phyloP scores from a whole-genome alignment of 1,139 yeast genomes.

The Pichia terricola region DNA sequence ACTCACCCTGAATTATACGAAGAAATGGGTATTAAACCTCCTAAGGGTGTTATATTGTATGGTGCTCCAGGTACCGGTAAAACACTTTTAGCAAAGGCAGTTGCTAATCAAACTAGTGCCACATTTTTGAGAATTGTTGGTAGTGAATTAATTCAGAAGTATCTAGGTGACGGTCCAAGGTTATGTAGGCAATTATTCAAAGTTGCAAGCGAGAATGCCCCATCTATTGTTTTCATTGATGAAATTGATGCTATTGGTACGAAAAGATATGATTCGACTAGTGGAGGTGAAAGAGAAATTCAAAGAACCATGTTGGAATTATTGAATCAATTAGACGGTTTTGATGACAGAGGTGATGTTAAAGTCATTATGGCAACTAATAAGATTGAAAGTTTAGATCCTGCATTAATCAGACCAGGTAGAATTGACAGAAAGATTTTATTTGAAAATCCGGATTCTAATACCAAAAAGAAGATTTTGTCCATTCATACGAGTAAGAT shows the following conservation, averaged over 20 bases:
- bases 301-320: slow-evolving; percentile 98
- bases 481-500: slow-evolving; percentile 91
- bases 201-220: slow-evolving; percentile 95
- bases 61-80: slow-evolving; percentile 99
- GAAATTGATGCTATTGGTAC: slow-evolving; percentile 99
- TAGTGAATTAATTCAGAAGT: slow-evolving; percentile 92
- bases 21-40: slow-evolving; percentile 99
- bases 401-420: slow-evolving; percentile 97
- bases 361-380: slow-evolving; percentile 99
- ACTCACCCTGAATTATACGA: slow-evolving; percentile 97
- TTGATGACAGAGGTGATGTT: slow-evolving; percentile 96
- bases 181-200: slow-evolving; percentile 91
- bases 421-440: slow-evolving; percentile 96
- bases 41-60: slow-evolving; percentile 94
- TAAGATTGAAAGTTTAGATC: slow-evolving; percentile 90
- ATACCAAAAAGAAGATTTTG: slow-evolving; percentile 87
- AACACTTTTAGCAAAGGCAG: slow-evolving; percentile 94
- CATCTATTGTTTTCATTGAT: slow-evolving; percentile 95
- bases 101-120: slow-evolving; percentile 95
- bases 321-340: slow-evolving; percentile 94
- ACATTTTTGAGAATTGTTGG: slow-evolving; percentile 95
- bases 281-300: slow-evolving; percentile 97
- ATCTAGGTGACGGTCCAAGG: slow-evolving; percentile 96
- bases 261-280: slow-evolving; percentile 88
- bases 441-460: slow-evolving; percentile 91